Evolutionary conservation across 1,139 yeast species (phyloP).

Genomic region (Pneumocystis sp.): DNA sequence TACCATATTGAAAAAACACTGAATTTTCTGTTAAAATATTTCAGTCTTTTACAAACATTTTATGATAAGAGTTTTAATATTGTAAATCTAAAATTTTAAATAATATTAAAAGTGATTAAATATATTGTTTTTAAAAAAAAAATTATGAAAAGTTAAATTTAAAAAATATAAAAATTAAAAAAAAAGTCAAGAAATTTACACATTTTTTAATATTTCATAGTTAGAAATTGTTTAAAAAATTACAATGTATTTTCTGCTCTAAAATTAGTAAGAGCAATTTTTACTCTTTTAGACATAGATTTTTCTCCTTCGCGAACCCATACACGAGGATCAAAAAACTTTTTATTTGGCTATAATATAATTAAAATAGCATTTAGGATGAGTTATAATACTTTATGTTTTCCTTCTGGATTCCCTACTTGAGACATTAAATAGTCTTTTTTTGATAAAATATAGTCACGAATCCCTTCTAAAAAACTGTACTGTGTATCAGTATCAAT

Average conservation of each 20-base stretch:
- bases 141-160: background rate
- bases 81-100: background rate
- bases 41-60: background rate
- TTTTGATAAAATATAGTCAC: constrained; percentile 90
- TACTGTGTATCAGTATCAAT: constrained; percentile 98
- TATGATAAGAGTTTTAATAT: background rate
- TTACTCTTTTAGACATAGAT: constrained; percentile 82
- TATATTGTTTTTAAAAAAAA: background rate
- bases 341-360: constrained; percentile 35
- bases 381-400: constrained; percentile 73
- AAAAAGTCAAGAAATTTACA: background rate
- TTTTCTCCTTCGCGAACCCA: constrained; percentile 99
- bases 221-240: background rate
- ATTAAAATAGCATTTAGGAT: background rate
- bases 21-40: background rate
- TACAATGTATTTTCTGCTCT: constrained; percentile 27
- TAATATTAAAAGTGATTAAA: background rate
- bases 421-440: constrained; percentile 79
- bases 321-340: constrained; percentile 99
- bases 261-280: constrained; percentile 76
- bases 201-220: background rate
- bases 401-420: constrained; percentile 99
- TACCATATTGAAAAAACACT: background rate
- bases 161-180: background rate
- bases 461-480: constrained; percentile 89